Evolutionary conservation across 352 stramenopile species (phyloP), one percentile per base, ranked within the genome.

Genomic region (Globisporangium uncinulatum): DNA sequence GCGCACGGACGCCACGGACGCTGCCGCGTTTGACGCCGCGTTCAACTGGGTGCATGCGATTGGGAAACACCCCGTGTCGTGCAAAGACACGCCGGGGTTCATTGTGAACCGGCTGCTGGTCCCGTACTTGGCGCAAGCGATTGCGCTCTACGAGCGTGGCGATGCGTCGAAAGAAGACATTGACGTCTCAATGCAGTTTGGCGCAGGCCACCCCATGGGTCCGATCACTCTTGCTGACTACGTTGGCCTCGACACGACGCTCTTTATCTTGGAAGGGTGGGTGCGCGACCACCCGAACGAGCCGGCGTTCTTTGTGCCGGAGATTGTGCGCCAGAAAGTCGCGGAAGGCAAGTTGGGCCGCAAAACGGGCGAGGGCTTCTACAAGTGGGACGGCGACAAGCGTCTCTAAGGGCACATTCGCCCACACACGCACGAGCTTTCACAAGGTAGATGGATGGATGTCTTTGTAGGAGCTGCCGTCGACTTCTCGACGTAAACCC

Each of bases 301-400:
- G 51, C 89, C 86, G 8, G 84, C 96, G 24, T 99, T 99, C 76
- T 86, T 97, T 47, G 89, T 99, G 51, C 97, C 97, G 3, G 63
- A 95, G 36, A 93, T 91, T 47, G 63, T 99, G 45, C 73, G 83
- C 45, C 70, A 92, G 51, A 98, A 97, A 63, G 95, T 99, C 14
- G 76, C 80, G 7, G 83, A 92, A 43, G 95, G 94, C 45, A 94
- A 99, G 59, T 70, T 99, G 31, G 97, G 97, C 55, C 83, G 97
- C 58, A 99, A 99, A 74, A 94, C 79, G 7, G 97, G 97, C 49
- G 93, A 98, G 57, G 97, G 96, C 7, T 99, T 99, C 58, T 99
- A 98, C 77, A 82, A 97, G 70, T 96, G 83, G 83, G 80, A 92
- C 59, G 79, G 82, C 49, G 82, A 92, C 62, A 92, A 92, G 63